Base-by-base conservation (phyloP, 2,329 filamentous ascomycete species). In the Thyridium curvatum region DNA sequence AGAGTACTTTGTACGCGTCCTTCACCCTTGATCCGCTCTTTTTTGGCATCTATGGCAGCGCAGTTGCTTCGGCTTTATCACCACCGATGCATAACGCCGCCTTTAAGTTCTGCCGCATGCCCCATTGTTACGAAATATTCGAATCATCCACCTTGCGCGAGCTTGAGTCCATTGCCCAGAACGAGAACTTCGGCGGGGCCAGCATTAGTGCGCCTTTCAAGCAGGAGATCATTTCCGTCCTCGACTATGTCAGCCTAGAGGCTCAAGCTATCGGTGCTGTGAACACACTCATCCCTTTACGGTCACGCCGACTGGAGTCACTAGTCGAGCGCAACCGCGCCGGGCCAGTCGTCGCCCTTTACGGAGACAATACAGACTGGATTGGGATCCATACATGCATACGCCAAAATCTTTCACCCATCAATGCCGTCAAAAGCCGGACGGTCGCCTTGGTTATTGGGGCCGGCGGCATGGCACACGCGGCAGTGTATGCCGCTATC, bases 1-100 rank as follows among this genome's bases (percentile, higher is more conserved):
- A 26, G 21, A 26, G 10, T 10, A 10, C 21, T 10, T 10, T 26
- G 6, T 26, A 26, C 21, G 21, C 69, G n/a, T 71, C 68, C 4
- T 75, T 74, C 40, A 64, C 73, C 1, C 64, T 77, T 33, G 74
- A 79, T 32, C 69, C 73, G 0, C 69, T 81, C 58, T 65, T 73
- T 17, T 79, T 78, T 47, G 76, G 74, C 42, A 72, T 82, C 42
- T 72, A 80, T 34, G 78, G 78, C 17, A 74, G 68, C 29, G 74
- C 70, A 40, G 68, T 76, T 13, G 71, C 65, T 32, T 79, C 77
- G 53, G 79, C 72, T 48, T 57, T 81, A 37, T 81, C 77, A 18
- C 78, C 78, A 4, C 72, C 71, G 12, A 82, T 82, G 77, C 77
- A 82, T 51, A 78, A 74, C 40, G 69, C 74, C 16, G 77, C 77